phyloP scores from a whole-genome alignment of 2,329 filamentous ascomycete genomes.

The Fusarium buxicola region DNA sequence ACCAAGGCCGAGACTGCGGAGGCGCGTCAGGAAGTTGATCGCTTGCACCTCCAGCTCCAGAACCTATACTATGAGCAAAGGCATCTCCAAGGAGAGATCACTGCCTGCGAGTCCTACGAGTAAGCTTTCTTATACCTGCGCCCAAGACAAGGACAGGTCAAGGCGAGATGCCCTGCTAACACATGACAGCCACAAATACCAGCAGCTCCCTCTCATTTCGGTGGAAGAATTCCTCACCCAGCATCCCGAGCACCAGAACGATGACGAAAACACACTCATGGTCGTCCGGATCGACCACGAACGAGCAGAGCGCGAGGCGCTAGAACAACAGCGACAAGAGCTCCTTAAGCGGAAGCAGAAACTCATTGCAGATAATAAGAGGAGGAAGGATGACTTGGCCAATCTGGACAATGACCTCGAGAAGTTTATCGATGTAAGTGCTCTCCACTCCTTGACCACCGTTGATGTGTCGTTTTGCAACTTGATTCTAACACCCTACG shows the following conservation, averaged over 20 bases:
- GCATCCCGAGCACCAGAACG: constrained; percentile 79
- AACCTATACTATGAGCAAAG: constrained; percentile 97
- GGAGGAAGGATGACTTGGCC: constrained; percentile 90
- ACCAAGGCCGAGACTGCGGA: constrained; percentile 90
- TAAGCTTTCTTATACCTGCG: constrained; percentile 60
- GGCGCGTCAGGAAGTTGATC: constrained; percentile 89
- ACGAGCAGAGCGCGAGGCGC: constrained; percentile 81
- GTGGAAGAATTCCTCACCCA: constrained; percentile 82
- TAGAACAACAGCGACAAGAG: constrained; percentile 86
- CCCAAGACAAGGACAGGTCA: background rate
- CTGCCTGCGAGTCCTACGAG: constrained; percentile 92
- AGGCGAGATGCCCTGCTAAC: constrained; percentile 14
- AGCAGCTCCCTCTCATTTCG: constrained; percentile 85
- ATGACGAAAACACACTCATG: constrained; percentile 85
- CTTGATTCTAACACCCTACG: constrained; percentile 32
- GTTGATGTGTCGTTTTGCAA: background rate
- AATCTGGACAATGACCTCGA: constrained; percentile 93
- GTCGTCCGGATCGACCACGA: constrained; percentile 93
- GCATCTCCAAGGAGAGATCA: constrained; percentile 89
- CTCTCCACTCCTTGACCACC: background rate
- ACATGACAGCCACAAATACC: constrained; percentile 81
- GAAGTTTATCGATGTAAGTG: constrained; percentile 87
- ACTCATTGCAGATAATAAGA: constrained; percentile 81
- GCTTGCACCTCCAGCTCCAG: constrained; percentile 90
- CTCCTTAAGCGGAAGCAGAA: constrained; percentile 75